These are phyloP conservation scores for Polyplosphaeria fusca DNA, from an alignment of 495 filamentous ascomycete species.

Conservation along the genomic window DNA sequence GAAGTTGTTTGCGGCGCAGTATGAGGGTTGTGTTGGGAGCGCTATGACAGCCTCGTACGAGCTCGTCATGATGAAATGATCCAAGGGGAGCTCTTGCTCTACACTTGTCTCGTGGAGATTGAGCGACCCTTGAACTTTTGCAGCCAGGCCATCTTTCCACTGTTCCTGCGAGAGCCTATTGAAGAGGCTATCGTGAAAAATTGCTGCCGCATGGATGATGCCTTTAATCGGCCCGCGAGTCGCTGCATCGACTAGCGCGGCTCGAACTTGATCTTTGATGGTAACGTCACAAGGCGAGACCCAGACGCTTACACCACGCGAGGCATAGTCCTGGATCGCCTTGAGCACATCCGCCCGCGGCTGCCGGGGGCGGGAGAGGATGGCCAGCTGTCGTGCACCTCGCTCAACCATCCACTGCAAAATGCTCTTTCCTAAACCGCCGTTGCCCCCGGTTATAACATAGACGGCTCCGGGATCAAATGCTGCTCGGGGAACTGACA, in stretches of 20 bases:
- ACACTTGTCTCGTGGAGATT: slow-evolving; percentile 30
- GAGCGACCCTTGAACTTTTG: slow-evolving; percentile 26
- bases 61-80: slow-evolving; percentile 33
- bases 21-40: slow-evolving; percentile 18
- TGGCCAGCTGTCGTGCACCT: slow-evolving; percentile 27
- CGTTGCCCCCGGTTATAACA: slow-evolving; percentile 29
- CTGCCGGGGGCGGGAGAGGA: slow-evolving; percentile 16
- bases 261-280: neutral
- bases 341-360: neutral
- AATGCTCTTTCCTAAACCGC: slow-evolving; percentile 30
- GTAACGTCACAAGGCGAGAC: slow-evolving; percentile 7
- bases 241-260: slow-evolving; percentile 3
- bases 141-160: slow-evolving; percentile 7
- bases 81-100: slow-evolving; percentile 8
- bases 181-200: slow-evolving; percentile 30
- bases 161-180: slow-evolving; percentile 22
- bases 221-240: slow-evolving; percentile 29
- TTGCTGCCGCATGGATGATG: slow-evolving; percentile 32
- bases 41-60: slow-evolving; percentile 1
- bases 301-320: neutral
- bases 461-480: slow-evolving; percentile 34
- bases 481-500: neutral
- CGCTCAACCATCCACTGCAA: slow-evolving; percentile 31
- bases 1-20: slow-evolving; percentile 28
- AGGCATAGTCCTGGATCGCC: neutral